phyloP scores from a whole-genome alignment of 2,329 filamentous ascomycete genomes.

The Zymoseptoria pseudotritici region DNA sequence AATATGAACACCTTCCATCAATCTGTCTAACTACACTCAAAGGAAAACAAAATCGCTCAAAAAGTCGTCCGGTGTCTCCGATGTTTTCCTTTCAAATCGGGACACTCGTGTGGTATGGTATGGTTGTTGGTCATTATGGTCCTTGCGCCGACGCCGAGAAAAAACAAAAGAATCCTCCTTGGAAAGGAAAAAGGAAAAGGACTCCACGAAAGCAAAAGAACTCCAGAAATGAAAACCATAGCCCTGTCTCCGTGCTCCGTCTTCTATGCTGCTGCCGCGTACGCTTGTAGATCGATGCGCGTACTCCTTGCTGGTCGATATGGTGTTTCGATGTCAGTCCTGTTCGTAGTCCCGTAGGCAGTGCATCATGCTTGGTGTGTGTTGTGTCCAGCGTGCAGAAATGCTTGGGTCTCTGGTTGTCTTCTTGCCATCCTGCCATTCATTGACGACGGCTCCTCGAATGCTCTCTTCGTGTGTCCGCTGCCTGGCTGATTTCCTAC shows the following conservation, averaged over 20 bases:
- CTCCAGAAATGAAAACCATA: background rate
- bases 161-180: background rate
- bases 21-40: background rate
- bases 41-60: background rate
- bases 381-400: background rate
- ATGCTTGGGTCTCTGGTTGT: background rate
- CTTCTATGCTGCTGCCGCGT: background rate
- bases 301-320: background rate
- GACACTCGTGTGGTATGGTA: background rate
- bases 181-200: background rate
- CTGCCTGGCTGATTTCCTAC: background rate
- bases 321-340: background rate
- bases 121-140: background rate
- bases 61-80: background rate
- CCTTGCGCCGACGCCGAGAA: background rate
- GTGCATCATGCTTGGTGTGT: background rate
- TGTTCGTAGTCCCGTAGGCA: background rate
- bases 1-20: background rate
- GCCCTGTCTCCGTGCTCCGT: background rate
- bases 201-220: background rate
- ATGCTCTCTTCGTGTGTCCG: background rate
- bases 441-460: background rate
- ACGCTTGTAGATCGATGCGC: background rate
- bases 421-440: background rate
- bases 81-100: background rate